Conservation (phyloP, 2,329 filamentous ascomycete species). For the Botryotinia calthae region DNA sequence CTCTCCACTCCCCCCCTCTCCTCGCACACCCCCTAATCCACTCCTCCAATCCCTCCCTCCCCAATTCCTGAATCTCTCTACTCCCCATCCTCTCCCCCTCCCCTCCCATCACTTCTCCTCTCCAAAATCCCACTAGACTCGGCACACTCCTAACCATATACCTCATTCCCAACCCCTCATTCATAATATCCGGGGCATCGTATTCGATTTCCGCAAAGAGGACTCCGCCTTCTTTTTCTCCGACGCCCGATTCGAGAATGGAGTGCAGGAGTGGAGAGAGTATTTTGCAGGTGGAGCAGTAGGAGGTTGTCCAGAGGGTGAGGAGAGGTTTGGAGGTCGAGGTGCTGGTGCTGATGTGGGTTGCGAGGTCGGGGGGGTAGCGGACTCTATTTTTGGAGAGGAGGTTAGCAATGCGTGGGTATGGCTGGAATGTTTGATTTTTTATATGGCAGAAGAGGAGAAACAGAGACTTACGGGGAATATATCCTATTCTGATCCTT, state of each 20-base stretch:
- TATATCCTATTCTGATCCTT: slow-evolving; percentile 14
- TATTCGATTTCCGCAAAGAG: slow-evolving; percentile 54
- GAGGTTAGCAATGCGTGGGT: neutral
- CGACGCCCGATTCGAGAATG: slow-evolving; percentile 48
- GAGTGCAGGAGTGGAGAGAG: slow-evolving; percentile 50
- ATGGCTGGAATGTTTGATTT: neutral
- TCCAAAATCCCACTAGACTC: slow-evolving; percentile 53
- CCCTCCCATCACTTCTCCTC: slow-evolving; percentile 1
- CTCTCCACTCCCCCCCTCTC: slow-evolving; percentile 3
- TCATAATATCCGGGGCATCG: slow-evolving; percentile 57
- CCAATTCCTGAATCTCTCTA: neutral
- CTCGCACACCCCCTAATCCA: slow-evolving; percentile 2
- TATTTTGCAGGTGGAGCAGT: slow-evolving; percentile 53
- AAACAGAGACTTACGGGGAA: neutral
- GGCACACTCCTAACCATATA: slow-evolving; percentile 60
- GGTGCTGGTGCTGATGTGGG: slow-evolving; percentile 54
- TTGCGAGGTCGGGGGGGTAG: slow-evolving; percentile 52
- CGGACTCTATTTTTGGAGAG: slow-evolving; percentile 49
- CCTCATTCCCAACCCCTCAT: slow-evolving; percentile 46
- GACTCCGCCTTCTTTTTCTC: slow-evolving; percentile 56
- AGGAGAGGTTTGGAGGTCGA: slow-evolving; percentile 55
- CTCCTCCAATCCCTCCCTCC: slow-evolving; percentile 10
- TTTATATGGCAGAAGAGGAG: too few species aligned
- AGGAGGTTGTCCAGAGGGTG: slow-evolving; percentile 60
- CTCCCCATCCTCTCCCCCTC: neutral